Evolutionary conservation across 345 rosid species (phyloP), one percentile per base, ranked within the genome.

Genomic region (Rubroshorea leprosula): DNA sequence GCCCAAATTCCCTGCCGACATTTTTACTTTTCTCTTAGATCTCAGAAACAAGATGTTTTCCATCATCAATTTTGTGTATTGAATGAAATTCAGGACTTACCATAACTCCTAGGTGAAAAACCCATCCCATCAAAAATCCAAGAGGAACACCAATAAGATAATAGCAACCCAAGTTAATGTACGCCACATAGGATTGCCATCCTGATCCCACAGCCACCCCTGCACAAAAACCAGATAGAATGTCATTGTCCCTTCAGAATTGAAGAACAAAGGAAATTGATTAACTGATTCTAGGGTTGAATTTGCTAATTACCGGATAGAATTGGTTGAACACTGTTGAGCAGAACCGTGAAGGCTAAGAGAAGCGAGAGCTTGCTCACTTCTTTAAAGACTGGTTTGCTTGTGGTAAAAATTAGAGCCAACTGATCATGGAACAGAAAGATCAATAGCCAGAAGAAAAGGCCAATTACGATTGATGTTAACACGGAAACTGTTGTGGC

Each of bases 171-270:
- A 92, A 73, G 70, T 92, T 92, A 63, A 92, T 79, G 69, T 86
- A 92, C 0, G 97, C 98, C 63, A 89, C 91, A 10, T 77, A 79
- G 0, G 89, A 78, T 71, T 89, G 97, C 97, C 96, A 93, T 11
- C 99, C 99, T 5, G 97, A 89, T 45, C 99, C 99, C 39, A 93
- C 86, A 5, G 99, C 96, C 25, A 93, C 97, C 41, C 99, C 97
- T 89, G 15, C 49, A 66, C 6, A 16, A 19, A 48, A 5, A 29
- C 35, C 4, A 29, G 9, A 29, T 9, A 9, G 1, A 27, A 1
- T 2, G 17, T 26, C 0, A 52, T 16, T 0, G 24, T 17, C 31
- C n/a, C n/a, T n/a, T n/a, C 12, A 20, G 51, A 29, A 8, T 14
- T 29, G 11, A 0, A 20, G 38, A 13, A 19, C 2, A 14, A 16